Evolutionary conservation across 441 rosid species (phyloP).

Genomic region (Euphorbia celastroides): DNA sequence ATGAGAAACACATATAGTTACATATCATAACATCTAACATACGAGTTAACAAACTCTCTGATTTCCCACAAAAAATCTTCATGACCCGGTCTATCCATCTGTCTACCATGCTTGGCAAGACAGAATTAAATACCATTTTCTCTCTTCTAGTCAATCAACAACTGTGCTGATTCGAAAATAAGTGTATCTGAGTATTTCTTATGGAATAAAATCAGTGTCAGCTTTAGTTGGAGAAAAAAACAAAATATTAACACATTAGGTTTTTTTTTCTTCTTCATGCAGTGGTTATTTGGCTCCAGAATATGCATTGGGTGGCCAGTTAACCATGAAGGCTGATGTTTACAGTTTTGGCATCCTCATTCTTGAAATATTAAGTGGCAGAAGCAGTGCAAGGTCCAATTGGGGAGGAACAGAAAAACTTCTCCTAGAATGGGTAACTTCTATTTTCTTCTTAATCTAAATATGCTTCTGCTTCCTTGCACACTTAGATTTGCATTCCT

Average conservation of each 20-base stretch:
- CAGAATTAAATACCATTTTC: no score
- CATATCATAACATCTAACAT: neutral
- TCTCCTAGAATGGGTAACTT: conserved; percentile 45
- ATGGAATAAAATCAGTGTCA: neutral
- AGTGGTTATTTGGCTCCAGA: conserved; percentile 85
- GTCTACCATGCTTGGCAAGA: no score
- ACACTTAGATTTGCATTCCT: neutral
- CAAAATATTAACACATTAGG: neutral
- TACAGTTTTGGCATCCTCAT: conserved; percentile 58
- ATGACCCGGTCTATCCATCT: no score
- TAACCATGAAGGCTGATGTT: conserved; percentile 65
- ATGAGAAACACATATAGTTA: neutral
- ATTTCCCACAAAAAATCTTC: neutral
- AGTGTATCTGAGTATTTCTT: no score
- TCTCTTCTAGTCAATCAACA: neutral
- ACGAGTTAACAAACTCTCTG: neutral
- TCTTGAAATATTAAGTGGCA: conserved; percentile 58
- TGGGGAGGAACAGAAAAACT: conserved; percentile 39
- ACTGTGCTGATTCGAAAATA: neutral
- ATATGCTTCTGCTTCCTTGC: neutral
- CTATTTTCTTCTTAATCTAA: neutral
- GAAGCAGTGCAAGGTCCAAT: conserved; percentile 37
- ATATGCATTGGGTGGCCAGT: conserved; percentile 59
- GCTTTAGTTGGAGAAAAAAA: neutral
- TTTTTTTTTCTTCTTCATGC: conserved; percentile 22